These are phyloP conservation scores for Tothia fuscella DNA, from an alignment of 2,329 filamentous ascomycete genomes.

Conservation along the genomic window DNA sequence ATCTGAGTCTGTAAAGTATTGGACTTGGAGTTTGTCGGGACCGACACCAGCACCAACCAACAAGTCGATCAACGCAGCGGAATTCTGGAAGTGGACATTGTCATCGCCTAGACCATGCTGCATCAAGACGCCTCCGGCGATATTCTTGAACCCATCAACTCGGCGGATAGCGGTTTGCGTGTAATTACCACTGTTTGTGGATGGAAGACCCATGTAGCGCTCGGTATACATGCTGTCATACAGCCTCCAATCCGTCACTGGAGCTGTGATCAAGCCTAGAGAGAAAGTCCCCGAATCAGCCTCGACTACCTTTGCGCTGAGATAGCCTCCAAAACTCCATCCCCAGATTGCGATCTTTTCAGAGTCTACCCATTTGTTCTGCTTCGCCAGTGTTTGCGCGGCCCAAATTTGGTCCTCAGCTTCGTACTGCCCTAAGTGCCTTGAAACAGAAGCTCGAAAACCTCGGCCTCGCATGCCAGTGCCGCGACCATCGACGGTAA, in stretches of 20 bases:
- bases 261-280: slow-evolving; percentile 51
- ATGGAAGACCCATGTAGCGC: slow-evolving; percentile 56
- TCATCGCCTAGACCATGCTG: slow-evolving; percentile 58
- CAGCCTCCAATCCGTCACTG: slow-evolving; percentile 57
- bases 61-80: slow-evolving; percentile 49
- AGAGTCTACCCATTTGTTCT: slow-evolving; percentile 43
- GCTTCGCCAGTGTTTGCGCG: slow-evolving; percentile 41
- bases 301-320: slow-evolving; percentile 55
- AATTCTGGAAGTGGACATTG: slow-evolving; percentile 60
- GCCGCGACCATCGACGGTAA: slow-evolving; percentile 57
- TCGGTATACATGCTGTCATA: slow-evolving; percentile 64
- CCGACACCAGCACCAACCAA: slow-evolving; percentile 47
- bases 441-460: slow-evolving; percentile 47
- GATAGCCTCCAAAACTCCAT: slow-evolving; percentile 57
- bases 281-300: slow-evolving; percentile 48
- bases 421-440: slow-evolving; percentile 51
- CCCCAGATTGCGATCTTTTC: slow-evolving; percentile 55
- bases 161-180: slow-evolving; percentile 47
- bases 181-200: slow-evolving; percentile 48
- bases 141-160: slow-evolving; percentile 48
- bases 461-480: slow-evolving; percentile 52
- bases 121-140: slow-evolving; percentile 48
- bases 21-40: slow-evolving; percentile 49
- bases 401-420: slow-evolving; percentile 57
- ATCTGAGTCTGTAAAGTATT: slow-evolving; percentile 54